These are phyloP conservation scores for Typha latifolia DNA, from an alignment of 176 grass and related monocot species.

Conservation along the genomic window DNA sequence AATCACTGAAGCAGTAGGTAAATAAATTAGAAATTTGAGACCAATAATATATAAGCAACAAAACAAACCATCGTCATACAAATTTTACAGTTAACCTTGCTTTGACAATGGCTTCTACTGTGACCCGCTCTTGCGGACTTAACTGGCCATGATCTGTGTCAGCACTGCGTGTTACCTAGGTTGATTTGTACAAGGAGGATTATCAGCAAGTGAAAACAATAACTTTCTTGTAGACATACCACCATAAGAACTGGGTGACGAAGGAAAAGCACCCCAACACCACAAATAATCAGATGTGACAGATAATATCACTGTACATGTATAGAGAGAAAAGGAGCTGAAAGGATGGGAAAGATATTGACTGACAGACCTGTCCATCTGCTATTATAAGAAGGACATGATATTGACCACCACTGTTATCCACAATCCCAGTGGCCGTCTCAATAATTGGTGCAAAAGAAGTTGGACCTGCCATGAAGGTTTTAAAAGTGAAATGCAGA, in stretches of 20 bases:
- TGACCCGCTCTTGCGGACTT: conserved; percentile 62
- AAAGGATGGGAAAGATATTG: not conserved
- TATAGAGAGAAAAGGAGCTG: not conserved
- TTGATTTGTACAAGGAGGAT: conserved; percentile 9
- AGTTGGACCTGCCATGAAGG: conserved; percentile 46
- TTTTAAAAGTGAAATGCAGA: not conserved
- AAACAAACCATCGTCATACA: not conserved
- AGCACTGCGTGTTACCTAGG: conserved; percentile 50
- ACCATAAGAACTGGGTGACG: not conserved
- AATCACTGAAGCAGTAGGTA: conserved; percentile 35
- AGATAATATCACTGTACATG: not conserved
- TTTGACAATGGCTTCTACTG: conserved; percentile 70
- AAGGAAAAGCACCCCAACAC: not conserved
- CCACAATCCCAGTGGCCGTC: conserved; percentile 63
- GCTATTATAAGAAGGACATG: conserved; percentile 82
- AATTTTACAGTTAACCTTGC: conserved; percentile 37
- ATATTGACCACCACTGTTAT: conserved; percentile 75
- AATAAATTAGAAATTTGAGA: no score
- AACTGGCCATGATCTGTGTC: conserved; percentile 36
- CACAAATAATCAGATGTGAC: not conserved
- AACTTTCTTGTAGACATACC: conserved; percentile 8
- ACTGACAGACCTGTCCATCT: conserved; percentile 68
- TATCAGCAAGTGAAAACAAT: conserved; percentile 3
- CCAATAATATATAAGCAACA: no score
- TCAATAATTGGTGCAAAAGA: conserved; percentile 82